phyloP scores from a whole-genome alignment of 75 land plant genomes.

The Chamaecyparis obtusa region DNA sequence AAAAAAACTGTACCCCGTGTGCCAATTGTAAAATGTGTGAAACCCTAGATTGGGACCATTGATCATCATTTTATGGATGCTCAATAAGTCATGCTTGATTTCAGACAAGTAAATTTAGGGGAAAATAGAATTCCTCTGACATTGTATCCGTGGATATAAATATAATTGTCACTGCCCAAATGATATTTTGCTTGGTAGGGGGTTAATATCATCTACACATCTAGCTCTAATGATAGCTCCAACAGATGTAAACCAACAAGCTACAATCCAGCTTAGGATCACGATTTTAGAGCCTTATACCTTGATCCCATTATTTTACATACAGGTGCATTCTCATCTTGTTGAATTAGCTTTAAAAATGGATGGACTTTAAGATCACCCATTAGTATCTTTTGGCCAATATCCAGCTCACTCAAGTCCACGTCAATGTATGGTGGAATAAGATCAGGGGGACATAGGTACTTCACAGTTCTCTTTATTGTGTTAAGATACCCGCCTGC shows the following conservation, averaged over 20 bases:
- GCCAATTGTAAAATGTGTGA: neutral
- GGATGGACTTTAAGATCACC: constrained; percentile 86
- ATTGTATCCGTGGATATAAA: neutral
- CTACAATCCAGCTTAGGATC: neutral
- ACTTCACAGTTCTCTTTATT: constrained; percentile 71
- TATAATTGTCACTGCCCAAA: constrained; percentile 1
- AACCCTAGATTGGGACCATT: neutral
- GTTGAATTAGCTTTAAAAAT: constrained; percentile 40
- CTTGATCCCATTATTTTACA: constrained; percentile 68
- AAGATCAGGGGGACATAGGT: constrained; percentile 76
- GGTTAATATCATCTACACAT: neutral
- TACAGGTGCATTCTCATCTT: constrained; percentile 51
- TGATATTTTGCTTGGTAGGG: neutral
- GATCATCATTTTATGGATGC: neutral
- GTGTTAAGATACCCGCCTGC: constrained; percentile 79
- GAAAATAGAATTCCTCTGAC: neutral
- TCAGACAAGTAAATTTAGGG: neutral
- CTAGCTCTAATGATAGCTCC: neutral
- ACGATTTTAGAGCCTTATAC: constrained; percentile 10
- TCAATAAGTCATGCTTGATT: neutral
- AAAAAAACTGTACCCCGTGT: neutral
- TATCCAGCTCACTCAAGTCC: constrained; percentile 81
- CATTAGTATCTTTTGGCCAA: constrained; percentile 61
- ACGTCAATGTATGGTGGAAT: constrained; percentile 91
- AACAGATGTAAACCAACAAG: neutral